Percentiles rank a stretch among this genome's conserved stretches.
Evolutionary conservation across 2,329 filamentous ascomycete species (phyloP).

Genomic region (Piedraia hortae): DNA sequence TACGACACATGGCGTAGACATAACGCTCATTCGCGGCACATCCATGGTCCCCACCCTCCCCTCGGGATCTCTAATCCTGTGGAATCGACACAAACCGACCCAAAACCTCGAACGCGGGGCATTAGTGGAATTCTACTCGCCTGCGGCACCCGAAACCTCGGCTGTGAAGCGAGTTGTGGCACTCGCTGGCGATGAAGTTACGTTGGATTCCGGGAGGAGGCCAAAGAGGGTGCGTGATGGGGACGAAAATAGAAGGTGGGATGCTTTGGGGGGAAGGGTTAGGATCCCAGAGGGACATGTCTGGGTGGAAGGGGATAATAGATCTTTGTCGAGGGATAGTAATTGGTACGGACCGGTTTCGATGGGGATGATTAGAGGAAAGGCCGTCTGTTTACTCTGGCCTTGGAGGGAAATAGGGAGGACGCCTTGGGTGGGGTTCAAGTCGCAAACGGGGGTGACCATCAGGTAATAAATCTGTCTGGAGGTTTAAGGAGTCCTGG

Average conservation of each 20-base stretch:
- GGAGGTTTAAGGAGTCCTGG: too few species aligned
- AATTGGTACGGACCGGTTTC: conserved; percentile 57
- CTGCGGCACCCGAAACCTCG: conserved; percentile 37
- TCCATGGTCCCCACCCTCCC: conserved; percentile 22
- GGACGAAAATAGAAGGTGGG: conserved; percentile 6
- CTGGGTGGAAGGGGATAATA: conserved; percentile 84
- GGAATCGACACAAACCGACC: conserved; percentile 9
- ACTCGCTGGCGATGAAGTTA: conserved; percentile 50
- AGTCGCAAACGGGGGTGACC: too few species aligned
- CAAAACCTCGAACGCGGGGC: conserved; percentile 16
- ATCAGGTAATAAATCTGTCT: too few species aligned
- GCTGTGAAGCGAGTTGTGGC: conserved; percentile 65
- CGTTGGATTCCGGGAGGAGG: conserved; percentile 21
- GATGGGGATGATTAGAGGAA: conserved; percentile 45
- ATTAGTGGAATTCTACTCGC: conserved; percentile 22
- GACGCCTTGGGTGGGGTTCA: too few species aligned
- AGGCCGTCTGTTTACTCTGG: conserved; percentile 43
- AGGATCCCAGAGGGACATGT: conserved; percentile 60
- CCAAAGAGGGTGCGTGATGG: conserved; percentile 14
- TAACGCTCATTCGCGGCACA: conserved; percentile 14
- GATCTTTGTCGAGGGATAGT: conserved; percentile 47
- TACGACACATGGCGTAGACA: too few species aligned
- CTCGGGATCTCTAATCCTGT: conserved; percentile 13
- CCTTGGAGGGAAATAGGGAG: conserved; percentile 29
- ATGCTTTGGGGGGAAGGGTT: conserved; percentile 13